phyloP scores from a whole-genome alignment of 2,329 filamentous ascomycete genomes.

The Biscogniauxia sp. region DNA sequence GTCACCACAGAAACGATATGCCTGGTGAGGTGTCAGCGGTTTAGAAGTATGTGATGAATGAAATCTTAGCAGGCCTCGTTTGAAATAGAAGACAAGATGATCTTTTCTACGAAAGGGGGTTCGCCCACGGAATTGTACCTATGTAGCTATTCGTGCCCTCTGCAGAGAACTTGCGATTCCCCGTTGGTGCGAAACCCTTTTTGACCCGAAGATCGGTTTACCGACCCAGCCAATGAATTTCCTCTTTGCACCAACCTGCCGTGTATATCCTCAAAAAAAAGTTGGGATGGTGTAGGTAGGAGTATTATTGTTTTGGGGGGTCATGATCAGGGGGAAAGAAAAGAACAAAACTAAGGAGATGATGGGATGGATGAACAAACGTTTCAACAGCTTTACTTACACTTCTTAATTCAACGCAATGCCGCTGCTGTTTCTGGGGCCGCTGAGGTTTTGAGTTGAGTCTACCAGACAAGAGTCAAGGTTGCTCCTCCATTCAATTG shows the following conservation, averaged over 20 bases:
- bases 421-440: neutral
- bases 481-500: neutral
- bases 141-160: neutral
- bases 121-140: neutral
- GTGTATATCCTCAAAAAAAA: too few species aligned
- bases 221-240: neutral
- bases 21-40: slow-evolving; percentile 4
- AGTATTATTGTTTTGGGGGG: too few species aligned
- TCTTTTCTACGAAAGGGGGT: neutral
- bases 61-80: neutral
- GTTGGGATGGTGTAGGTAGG: neutral
- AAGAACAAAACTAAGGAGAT: too few species aligned
- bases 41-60: neutral
- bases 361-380: too few species aligned
- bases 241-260: neutral
- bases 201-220: neutral
- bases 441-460: neutral
- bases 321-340: neutral
- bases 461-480: too few species aligned
- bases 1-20: neutral
- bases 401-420: neutral
- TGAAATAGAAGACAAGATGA: neutral
- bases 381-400: neutral
- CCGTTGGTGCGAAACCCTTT: neutral
- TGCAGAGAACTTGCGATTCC: neutral